Evolutionary conservation across 352 stramenopile species (phyloP).

Genomic region (Phytophthora multivora): DNA sequence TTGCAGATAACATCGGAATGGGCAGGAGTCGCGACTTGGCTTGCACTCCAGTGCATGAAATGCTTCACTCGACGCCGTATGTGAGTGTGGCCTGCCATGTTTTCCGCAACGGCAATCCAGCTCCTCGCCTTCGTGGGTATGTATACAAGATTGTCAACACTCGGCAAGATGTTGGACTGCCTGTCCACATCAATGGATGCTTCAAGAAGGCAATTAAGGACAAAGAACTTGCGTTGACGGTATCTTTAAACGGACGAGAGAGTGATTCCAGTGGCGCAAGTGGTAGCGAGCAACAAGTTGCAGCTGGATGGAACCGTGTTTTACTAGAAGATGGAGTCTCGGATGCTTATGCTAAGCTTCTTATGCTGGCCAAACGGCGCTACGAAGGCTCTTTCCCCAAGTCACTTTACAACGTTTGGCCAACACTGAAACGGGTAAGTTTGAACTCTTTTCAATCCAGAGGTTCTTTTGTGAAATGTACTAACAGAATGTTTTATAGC

Average conservation of each 20-base stretch:
- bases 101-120: constrained; percentile 49
- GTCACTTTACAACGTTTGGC: constrained; percentile 73
- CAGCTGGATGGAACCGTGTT: constrained; percentile 72
- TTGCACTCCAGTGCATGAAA: constrained; percentile 60
- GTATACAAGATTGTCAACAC: constrained; percentile 69
- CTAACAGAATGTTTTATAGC: constrained; percentile 11
- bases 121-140: constrained; percentile 49
- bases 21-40: constrained; percentile 75
- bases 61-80: constrained; percentile 65
- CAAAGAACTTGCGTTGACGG: constrained; percentile 40
- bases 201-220: constrained; percentile 73
- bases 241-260: constrained; percentile 14
- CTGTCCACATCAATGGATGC: constrained; percentile 76
- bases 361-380: constrained; percentile 55
- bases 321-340: constrained; percentile 70
- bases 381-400: constrained; percentile 46
- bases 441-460: neutral
- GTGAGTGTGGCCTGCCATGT: constrained; percentile 69
- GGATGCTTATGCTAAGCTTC: constrained; percentile 68
- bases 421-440: constrained; percentile 44
- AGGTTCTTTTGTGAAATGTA: neutral
- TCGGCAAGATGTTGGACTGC: constrained; percentile 50
- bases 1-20: constrained; percentile 68
- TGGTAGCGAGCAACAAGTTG: constrained; percentile 60
- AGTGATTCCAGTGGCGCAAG: constrained; percentile 16